phyloP scores from a whole-genome alignment of 2,329 filamentous ascomycete genomes.

The Cladosporium sp. region DNA sequence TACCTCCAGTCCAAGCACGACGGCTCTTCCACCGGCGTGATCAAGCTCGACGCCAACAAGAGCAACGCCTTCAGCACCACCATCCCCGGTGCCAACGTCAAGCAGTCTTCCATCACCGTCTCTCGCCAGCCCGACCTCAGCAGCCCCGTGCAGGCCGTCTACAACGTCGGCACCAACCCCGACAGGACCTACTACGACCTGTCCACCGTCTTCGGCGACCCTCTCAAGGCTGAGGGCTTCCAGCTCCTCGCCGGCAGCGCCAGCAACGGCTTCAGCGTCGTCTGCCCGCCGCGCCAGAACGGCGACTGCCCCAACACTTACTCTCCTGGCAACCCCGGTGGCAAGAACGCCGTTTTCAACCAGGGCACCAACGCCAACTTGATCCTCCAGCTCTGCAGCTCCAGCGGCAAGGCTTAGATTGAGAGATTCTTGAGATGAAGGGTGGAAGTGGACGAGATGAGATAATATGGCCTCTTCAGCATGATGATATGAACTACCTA shows the following conservation, averaged over 20 bases:
- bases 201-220: slow-evolving; percentile 10
- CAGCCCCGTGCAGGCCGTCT: slow-evolving; percentile 11
- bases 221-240: slow-evolving; percentile 8
- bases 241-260: slow-evolving; percentile 6
- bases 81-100: slow-evolving; percentile 10
- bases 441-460: too few species aligned
- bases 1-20: slow-evolving; percentile 10
- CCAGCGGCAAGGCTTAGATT: slow-evolving; percentile 2
- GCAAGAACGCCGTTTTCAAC: slow-evolving; percentile 12
- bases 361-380: slow-evolving; percentile 12
- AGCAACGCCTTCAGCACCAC: slow-evolving; percentile 6
- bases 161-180: slow-evolving; percentile 11
- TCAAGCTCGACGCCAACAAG: slow-evolving; percentile 6
- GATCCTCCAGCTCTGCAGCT: slow-evolving; percentile 12
- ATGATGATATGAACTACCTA: too few species aligned
- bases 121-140: slow-evolving; percentile 11
- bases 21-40: slow-evolving; percentile 3
- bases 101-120: slow-evolving; percentile 5
- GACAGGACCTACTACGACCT: slow-evolving; percentile 13
- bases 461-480: too few species aligned
- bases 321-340: slow-evolving; percentile 8
- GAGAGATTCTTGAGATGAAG: too few species aligned
- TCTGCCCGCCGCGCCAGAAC: not conserved
- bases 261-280: slow-evolving; percentile 6
- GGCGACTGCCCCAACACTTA: slow-evolving; percentile 13